These are phyloP conservation scores for Thuidium tamariscinum DNA, from an alignment of 225 moss, liverwort and hornwort genomes.

Conservation along the genomic window DNA sequence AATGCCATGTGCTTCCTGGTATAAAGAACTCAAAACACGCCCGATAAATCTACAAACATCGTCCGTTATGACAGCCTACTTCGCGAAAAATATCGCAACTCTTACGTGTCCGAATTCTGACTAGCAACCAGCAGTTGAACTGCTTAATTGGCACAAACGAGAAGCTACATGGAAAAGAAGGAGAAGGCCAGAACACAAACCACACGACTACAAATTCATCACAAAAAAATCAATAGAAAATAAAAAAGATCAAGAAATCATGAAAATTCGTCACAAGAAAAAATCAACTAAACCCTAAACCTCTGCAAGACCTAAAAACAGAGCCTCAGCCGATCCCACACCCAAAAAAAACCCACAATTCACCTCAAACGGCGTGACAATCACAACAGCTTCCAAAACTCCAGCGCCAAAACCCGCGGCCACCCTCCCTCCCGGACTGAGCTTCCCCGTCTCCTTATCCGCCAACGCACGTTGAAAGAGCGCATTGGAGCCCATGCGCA, in stretches of 20 bases:
- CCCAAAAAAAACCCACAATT: neutral
- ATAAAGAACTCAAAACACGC: neutral
- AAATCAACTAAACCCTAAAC: neutral
- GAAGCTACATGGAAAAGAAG: neutral
- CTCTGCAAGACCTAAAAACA: neutral
- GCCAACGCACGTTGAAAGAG: constrained; percentile 63
- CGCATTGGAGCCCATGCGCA: constrained; percentile 95
- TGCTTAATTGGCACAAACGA: neutral
- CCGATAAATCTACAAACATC: neutral
- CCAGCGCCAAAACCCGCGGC: constrained; percentile 81
- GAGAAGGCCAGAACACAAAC: neutral
- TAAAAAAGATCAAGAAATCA: neutral
- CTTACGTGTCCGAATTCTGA: neutral
- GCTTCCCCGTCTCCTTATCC: constrained; percentile 47
- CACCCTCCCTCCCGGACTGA: constrained; percentile 41
- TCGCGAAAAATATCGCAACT: neutral
- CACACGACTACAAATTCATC: neutral
- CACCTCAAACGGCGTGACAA: constrained; percentile 97
- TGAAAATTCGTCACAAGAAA: neutral
- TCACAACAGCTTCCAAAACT: constrained; percentile 67
- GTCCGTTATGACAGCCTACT: neutral
- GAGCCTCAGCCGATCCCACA: neutral
- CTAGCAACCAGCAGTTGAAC: neutral
- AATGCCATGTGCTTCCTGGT: neutral
- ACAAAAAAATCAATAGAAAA: neutral